Conservation (phyloP, 2,329 filamentous ascomycete species). For the Tolypocladium album region DNA sequence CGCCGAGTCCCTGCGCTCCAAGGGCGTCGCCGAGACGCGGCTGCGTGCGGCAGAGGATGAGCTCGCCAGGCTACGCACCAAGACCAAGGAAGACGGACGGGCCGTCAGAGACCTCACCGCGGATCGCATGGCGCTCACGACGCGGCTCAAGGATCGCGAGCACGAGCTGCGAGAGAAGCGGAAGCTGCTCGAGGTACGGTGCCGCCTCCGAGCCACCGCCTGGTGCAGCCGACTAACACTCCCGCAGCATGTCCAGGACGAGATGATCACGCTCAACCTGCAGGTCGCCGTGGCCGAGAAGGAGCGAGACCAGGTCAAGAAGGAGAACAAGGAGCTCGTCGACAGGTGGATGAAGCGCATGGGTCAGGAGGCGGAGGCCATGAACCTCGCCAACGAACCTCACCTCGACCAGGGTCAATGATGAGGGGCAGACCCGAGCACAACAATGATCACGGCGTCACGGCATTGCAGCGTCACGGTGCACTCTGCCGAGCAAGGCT, state of each 20-base stretch:
- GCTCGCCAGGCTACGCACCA: slow-evolving; percentile 49
- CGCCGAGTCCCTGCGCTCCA: slow-evolving; percentile 64
- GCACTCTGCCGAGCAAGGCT: neutral
- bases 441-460: neutral
- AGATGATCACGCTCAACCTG: slow-evolving; percentile 77
- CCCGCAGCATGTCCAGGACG: slow-evolving; percentile 71
- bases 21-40: slow-evolving; percentile 54
- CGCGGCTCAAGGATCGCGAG: slow-evolving; percentile 67
- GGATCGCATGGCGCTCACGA: slow-evolving; percentile 50
- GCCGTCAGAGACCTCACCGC: slow-evolving; percentile 50
- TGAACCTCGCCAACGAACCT: slow-evolving; percentile 60
- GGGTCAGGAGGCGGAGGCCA: slow-evolving; percentile 73
- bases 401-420: slow-evolving; percentile 15
- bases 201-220: neutral
- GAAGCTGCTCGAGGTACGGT: slow-evolving; percentile 57
- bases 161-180: slow-evolving; percentile 79
- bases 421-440: neutral
- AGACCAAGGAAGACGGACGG: slow-evolving; percentile 47
- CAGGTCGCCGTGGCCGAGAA: slow-evolving; percentile 82
- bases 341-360: slow-evolving; percentile 87
- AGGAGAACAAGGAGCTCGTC: slow-evolving; percentile 81
- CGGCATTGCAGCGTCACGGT: neutral
- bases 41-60: slow-evolving; percentile 54
- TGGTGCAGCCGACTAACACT: slow-evolving; percentile 9
- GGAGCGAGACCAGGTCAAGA: slow-evolving; percentile 57